phyloP scores from a whole-genome alignment of 2,329 filamentous ascomycete species.

The Alternaria sp. region DNA sequence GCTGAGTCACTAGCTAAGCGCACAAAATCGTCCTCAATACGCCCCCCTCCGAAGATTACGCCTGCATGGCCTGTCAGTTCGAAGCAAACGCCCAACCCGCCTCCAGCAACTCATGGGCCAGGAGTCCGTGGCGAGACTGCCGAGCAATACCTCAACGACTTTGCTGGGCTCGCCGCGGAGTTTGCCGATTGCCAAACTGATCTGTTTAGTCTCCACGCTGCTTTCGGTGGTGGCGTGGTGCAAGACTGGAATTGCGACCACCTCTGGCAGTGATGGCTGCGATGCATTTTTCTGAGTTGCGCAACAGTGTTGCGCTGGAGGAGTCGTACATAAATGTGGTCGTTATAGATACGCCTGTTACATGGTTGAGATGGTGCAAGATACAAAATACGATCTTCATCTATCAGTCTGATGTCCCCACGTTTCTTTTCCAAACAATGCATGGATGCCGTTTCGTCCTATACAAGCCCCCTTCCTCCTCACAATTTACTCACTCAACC shows the following conservation, averaged over 20 bases:
- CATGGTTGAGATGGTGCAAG: neutral
- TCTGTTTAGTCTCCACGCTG: conserved; percentile 12
- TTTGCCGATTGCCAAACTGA: conserved; percentile 12
- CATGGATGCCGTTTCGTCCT: neutral
- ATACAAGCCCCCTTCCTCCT: neutral
- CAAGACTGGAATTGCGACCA: conserved; percentile 19
- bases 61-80: neutral
- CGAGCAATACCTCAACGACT: conserved; percentile 21
- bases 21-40: neutral
- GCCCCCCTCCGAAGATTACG: neutral
- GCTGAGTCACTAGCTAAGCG: neutral
- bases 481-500: neutral
- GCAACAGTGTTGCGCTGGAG: neutral
- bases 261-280: conserved; percentile 22
- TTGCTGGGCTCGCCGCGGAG: conserved; percentile 18
- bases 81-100: neutral
- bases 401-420: neutral
- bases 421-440: neutral
- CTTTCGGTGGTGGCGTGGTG: conserved; percentile 11
- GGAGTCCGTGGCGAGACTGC: conserved; percentile 4
- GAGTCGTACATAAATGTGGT: neutral
- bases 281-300: neutral
- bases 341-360: neutral
- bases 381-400: neutral
- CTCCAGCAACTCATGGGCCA: neutral